Conservation (phyloP, 2,329 filamentous ascomycete genomes). For the Ophiostoma angusticollis region DNA sequence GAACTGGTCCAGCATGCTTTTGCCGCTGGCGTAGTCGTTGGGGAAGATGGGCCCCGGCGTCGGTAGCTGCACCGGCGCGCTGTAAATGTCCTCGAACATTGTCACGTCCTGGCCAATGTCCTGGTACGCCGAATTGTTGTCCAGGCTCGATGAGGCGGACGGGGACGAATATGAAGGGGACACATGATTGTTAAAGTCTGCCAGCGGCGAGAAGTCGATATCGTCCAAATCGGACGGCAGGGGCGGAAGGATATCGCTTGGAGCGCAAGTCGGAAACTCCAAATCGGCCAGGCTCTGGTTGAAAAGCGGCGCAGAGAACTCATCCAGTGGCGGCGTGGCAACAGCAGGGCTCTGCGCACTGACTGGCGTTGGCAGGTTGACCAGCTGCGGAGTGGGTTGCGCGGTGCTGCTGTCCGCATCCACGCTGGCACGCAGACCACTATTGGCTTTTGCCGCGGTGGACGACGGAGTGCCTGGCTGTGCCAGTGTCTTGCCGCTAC, state of each 20-base stretch:
- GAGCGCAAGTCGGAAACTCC: constrained; percentile 29
- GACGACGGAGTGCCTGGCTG: neutral
- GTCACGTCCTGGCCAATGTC: constrained; percentile 48
- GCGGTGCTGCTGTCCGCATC: constrained; percentile 27
- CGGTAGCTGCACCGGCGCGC: constrained; percentile 42
- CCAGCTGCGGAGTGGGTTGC: constrained; percentile 45
- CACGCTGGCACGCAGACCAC: constrained; percentile 29
- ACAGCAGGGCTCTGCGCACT: constrained; percentile 40
- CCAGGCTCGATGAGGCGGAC: constrained; percentile 28
- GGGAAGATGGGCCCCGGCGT: constrained; percentile 24
- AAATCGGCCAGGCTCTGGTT: constrained; percentile 34
- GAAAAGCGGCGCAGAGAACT: constrained; percentile 13
- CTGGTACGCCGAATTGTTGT: constrained; percentile 45
- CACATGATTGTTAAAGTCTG: constrained; percentile 34
- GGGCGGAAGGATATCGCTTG: constrained; percentile 8
- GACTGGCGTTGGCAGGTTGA: constrained; percentile 49
- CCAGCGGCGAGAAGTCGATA: constrained; percentile 22
- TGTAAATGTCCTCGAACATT: constrained; percentile 50
- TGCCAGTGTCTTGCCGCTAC: constrained; percentile 43
- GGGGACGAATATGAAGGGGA: constrained; percentile 37
- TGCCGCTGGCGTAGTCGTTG: constrained; percentile 24
- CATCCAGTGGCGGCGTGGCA: constrained; percentile 45
- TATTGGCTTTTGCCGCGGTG: too few relatives aligned
- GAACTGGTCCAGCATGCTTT: constrained; percentile 31
- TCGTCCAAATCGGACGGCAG: constrained; percentile 28